Conservation (phyloP, 1,284 basidiomycete species). For the Flammula alnicola region DNA sequence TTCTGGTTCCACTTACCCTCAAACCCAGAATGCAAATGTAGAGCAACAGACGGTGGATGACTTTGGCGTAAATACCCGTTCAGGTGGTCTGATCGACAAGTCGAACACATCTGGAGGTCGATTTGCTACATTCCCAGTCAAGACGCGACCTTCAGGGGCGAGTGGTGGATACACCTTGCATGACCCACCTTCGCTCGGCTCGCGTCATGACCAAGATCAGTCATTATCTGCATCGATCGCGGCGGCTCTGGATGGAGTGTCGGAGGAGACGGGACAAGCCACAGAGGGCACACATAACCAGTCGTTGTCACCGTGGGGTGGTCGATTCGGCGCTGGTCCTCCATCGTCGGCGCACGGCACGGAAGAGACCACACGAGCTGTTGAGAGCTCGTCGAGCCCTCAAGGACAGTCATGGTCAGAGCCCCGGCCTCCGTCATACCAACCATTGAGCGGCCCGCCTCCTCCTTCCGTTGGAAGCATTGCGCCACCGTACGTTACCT, state of each 20-base stretch:
- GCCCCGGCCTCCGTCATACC: neutral
- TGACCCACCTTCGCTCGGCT: constrained; percentile 36
- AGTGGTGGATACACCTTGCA: constrained; percentile 27
- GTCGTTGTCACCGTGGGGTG: constrained; percentile 5
- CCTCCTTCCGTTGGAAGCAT: too few species aligned
- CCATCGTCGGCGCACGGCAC: neutral
- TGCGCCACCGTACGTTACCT: too few species aligned
- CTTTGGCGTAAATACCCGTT: constrained; percentile 36
- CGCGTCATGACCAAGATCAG: constrained; percentile 34
- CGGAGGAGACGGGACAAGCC: constrained; percentile 10
- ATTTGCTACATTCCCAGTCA: constrained; percentile 64
- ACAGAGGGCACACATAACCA: constrained; percentile 13
- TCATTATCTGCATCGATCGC: constrained; percentile 59
- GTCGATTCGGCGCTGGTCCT: constrained; percentile 1
- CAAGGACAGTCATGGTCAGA: neutral
- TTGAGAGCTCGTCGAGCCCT: neutral
- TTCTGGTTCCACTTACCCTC: constrained; percentile 1
- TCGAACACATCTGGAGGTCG: constrained; percentile 39
- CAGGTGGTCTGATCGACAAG: constrained; percentile 23
- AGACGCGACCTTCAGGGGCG: constrained; percentile 27
- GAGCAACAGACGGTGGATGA: constrained; percentile 40
- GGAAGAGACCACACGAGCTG: neutral
- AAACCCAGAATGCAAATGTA: too few species aligned
- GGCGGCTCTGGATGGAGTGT: constrained; percentile 43
- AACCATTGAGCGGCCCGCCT: too few species aligned